These are phyloP conservation scores for Epichloe elymi DNA, from an alignment of 2,329 filamentous ascomycete genomes.

Conservation along the genomic window DNA sequence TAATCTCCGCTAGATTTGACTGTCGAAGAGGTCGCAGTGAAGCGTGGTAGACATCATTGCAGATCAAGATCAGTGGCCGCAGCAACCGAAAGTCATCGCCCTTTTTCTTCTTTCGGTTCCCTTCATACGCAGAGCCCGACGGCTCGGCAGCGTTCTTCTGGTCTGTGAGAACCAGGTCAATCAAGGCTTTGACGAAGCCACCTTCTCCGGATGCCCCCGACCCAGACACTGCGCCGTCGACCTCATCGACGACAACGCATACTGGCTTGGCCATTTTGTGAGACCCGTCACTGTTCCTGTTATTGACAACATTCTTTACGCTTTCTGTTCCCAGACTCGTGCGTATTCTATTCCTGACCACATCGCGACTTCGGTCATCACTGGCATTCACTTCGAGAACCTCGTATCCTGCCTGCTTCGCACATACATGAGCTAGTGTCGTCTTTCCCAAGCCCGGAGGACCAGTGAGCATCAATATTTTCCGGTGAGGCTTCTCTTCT, in stretches of 20 bases:
- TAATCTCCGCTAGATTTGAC: slow-evolving; percentile 72
- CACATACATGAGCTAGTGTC: slow-evolving; percentile 90
- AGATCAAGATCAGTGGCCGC: slow-evolving; percentile 83
- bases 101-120: slow-evolving; percentile 48
- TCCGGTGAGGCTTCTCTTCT: slow-evolving; percentile 67
- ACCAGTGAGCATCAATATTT: slow-evolving; percentile 80
- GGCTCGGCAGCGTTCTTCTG: slow-evolving; percentile 53
- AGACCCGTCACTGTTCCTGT: slow-evolving; percentile 38
- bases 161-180: slow-evolving; percentile 77
- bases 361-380: slow-evolving; percentile 78
- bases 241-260: slow-evolving; percentile 91
- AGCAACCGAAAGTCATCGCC: slow-evolving; percentile 78
- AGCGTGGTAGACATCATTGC: slow-evolving; percentile 93
- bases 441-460: slow-evolving; percentile 93
- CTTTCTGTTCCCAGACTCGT: slow-evolving; percentile 91
- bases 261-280: slow-evolving; percentile 71
- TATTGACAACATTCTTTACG: slow-evolving; percentile 61
- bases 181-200: slow-evolving; percentile 87
- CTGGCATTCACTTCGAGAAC: slow-evolving; percentile 96
- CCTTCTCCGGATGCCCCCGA: slow-evolving; percentile 70
- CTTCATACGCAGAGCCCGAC: slow-evolving; percentile 10
- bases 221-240: slow-evolving; percentile 83
- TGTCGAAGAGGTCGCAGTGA: slow-evolving; percentile 78
- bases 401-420: slow-evolving; percentile 88
- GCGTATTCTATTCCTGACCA: slow-evolving; percentile 81